A percentile compares a stretch with the other conserved stretches of the same genome.
These are phyloP conservation scores for Tilletia indica DNA, from an alignment of 1,284 basidiomycete genomes.

Conservation along the genomic window DNA sequence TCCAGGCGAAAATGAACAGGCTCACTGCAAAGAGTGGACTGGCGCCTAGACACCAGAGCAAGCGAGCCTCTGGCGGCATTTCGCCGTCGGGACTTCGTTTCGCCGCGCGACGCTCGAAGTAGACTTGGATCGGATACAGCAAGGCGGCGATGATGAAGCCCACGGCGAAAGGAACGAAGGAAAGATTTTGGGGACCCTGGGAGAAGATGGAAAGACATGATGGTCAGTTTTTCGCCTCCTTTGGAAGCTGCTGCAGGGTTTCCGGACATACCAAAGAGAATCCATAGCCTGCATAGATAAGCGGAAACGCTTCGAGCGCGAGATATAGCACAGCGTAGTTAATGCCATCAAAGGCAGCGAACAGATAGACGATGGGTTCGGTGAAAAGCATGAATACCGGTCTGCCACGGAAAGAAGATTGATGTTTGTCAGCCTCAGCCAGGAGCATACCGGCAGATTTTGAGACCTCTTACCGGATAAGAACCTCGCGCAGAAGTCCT, in stretches of 20 bases:
- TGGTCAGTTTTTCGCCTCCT: too few species aligned
- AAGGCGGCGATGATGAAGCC: slow-evolving; percentile 36
- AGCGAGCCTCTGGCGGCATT: slow-evolving; percentile 31
- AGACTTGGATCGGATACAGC: slow-evolving; percentile 32
- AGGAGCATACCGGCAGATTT: too few species aligned
- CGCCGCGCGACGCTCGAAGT: slow-evolving; percentile 28
- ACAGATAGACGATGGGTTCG: slow-evolving; percentile 52
- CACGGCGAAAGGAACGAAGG: slow-evolving; percentile 36
- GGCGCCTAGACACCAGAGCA: slow-evolving; percentile 36
- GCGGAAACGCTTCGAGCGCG: slow-evolving; percentile 56
- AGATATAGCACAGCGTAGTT: slow-evolving; percentile 50
- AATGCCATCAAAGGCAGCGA: slow-evolving; percentile 45
- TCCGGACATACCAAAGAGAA: slow-evolving; percentile 26
- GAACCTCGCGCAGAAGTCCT: slow-evolving; percentile 9
- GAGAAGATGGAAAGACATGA: background rate
- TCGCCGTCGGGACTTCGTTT: slow-evolving; percentile 25
- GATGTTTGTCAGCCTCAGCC: slow-evolving; percentile 19
- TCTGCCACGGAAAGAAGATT: background rate
- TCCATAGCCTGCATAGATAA: slow-evolving; percentile 52
- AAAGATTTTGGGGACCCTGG: slow-evolving; percentile 32
- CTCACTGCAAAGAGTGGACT: slow-evolving; percentile 31
- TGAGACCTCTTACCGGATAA: background rate
- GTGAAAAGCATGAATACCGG: slow-evolving; percentile 48
- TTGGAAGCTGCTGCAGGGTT: background rate
- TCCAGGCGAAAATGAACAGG: slow-evolving; percentile 49